Base-by-base conservation (phyloP, 2,329 filamentous ascomycete genomes). In the Fusarium nelsonii region DNA sequence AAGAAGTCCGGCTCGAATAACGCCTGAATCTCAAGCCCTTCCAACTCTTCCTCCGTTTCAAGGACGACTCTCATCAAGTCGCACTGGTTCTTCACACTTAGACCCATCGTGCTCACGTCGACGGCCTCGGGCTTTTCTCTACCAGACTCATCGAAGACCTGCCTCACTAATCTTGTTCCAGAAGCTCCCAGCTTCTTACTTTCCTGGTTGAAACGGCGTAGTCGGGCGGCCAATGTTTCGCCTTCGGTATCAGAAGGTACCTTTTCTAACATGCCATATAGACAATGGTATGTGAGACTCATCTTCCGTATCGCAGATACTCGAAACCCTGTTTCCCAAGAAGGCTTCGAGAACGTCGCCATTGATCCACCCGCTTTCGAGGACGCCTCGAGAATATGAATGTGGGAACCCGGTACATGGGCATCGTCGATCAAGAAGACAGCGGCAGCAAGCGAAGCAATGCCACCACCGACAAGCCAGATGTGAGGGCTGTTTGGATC, bases 31-130 rank as follows among this genome's bases (percentile, higher is more conserved):
- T 74, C 73, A 4, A 74, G 52, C 1, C 73, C 73, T 15, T 74
- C 73, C 3, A 74, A 28, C 36, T 73, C 68, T 10, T 74, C 70
- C 18, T 74, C 73, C 2, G 69, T 74, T 23, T 74, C 73, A 1
- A 74, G 68, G 18, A 74, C 73, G 2, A 74, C 73, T 15, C 73
- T 64, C 73, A 74, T 74, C 58, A 74, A 56, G 43, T 74, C 73
- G 18, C 73, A 74, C 18, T 74, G 73, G 59, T 74, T 74, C 59
- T 74, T 74, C 37, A 75, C 73, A 46, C 73, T 74, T n/a, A 74
- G 28, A 1, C 73, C 73, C 73, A 74, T 74, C 20, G 72, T 72
- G 26, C 37, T 73, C 34, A 75, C 68, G 7, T 74, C 63, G 8
- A 74, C 73, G 1, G 73, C 73, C 10, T 74, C 73, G 0, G 73